A percentile compares a stretch with the other conserved stretches of the same genome.
Conservation (phyloP, 768 basidiomycete genomes). For the Rhodocollybia butyracea region DNA sequence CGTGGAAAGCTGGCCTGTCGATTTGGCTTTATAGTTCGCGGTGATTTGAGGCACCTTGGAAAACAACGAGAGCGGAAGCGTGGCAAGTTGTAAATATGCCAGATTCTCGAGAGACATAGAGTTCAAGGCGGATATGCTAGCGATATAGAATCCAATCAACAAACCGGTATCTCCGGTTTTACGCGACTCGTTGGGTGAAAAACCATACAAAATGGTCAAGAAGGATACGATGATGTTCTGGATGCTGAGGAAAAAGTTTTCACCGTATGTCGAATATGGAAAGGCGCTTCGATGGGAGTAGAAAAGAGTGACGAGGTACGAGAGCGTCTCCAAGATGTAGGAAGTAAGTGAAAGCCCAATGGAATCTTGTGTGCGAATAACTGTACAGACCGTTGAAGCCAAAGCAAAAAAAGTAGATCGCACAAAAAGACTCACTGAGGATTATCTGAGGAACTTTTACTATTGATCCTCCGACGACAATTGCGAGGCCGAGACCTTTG, state of each 20-base stretch:
- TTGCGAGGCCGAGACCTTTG: constrained; percentile 89
- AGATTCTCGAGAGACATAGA: constrained; percentile 48
- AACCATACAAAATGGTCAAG: constrained; percentile 69
- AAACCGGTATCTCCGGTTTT: not conserved
- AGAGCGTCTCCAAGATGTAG: constrained; percentile 86
- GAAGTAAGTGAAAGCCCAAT: constrained; percentile 84
- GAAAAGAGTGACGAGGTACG: constrained; percentile 85
- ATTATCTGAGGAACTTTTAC: constrained; percentile 94
- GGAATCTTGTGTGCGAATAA: constrained; percentile 71
- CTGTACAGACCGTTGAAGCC: constrained; percentile 32
- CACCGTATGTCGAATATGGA: constrained; percentile 98
- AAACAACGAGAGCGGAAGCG: constrained; percentile 87
- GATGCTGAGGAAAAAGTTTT: constrained; percentile 89
- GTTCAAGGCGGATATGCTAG: constrained; percentile 15
- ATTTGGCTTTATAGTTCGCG: constrained; percentile 69
- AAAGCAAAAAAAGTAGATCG: not conserved
- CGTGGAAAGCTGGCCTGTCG: constrained; percentile 91
- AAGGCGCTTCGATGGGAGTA: constrained; percentile 85
- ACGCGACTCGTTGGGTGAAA: not conserved
- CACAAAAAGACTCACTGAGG: constrained; percentile 46
- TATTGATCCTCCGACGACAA: constrained; percentile 88
- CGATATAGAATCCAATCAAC: constrained; percentile 16
- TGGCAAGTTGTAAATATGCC: constrained; percentile 75
- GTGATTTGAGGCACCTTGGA: constrained; percentile 94
- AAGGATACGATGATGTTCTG: constrained; percentile 88